Evolutionary conservation across 2,329 filamentous ascomycete species (phyloP), one percentile per base, ranked within the genome.

Genomic region (Clarireedia paspali): DNA sequence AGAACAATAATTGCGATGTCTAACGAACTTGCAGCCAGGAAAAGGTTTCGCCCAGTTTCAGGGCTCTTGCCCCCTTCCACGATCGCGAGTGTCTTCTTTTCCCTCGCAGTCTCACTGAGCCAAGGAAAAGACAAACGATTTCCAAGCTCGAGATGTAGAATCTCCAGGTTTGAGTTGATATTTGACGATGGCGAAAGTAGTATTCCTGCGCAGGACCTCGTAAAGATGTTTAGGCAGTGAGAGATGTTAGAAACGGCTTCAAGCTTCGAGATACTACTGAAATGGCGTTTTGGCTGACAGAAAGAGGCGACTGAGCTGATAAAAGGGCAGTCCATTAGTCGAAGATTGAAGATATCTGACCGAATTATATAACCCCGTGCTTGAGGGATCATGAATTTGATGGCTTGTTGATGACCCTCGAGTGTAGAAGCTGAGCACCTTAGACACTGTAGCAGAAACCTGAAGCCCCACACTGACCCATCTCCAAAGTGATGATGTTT

Each of bases 351-450:
- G 40, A 44, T 44, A 44, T 44, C 40, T n/a, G 40, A 44, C 40
- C 40, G 40, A 26, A 44, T 44, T 44, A 44, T 44, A 44, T 44
- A n/a, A 44, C n/a, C 40, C 40, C 17, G 40, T 44, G 40, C 40
- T 48, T 58, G 15, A 50, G 36, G 39, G 55, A 48, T n/a, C 40
- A 44, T 44, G 40, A 44, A 44, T 15, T 20, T 44, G 40, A 44
- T 44, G 40, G 40, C 40, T 44, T 15, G n/a, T 44, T 44, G 40
- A 44, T 44, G 40, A 44, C 40, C 12, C 40, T 44, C 40, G 40
- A 10, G 40, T 1, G 40, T 7, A 44, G 40, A 44, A 44, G 40
- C n/a, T 20, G 40, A 44, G 40, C 40, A 44, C 17, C 40, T 44
- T 44, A 14, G 40, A 44, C 12, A 44, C 40, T 44, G 40, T 44